Conservation (phyloP, 1,139 yeast genomes). For the Casaregolazyma suthepensis region DNA sequence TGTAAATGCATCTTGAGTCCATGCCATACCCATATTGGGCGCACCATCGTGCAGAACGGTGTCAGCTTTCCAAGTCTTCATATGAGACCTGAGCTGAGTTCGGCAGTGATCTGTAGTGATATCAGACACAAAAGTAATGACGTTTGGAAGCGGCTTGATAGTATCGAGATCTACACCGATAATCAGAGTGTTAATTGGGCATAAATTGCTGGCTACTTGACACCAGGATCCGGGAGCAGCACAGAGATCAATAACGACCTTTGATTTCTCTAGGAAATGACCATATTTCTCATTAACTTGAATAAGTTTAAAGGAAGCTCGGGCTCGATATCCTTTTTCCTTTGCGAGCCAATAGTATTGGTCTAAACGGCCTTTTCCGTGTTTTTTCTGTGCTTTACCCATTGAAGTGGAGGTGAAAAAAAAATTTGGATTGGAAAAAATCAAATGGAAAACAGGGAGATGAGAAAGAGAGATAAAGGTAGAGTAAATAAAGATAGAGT, state of each 20-base stretch:
- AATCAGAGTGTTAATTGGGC: slow-evolving; percentile 88
- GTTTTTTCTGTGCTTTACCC: slow-evolving; percentile 95
- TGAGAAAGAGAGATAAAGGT: neutral
- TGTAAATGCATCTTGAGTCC: slow-evolving; percentile 99
- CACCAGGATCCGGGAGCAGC: slow-evolving; percentile 99
- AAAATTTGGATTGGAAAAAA: slow-evolving; percentile 50
- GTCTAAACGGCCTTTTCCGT: slow-evolving; percentile 98
- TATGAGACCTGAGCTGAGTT: slow-evolving; percentile 84
- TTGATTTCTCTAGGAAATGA: slow-evolving; percentile 90
- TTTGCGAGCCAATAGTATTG: slow-evolving; percentile 93
- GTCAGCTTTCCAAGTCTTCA: slow-evolving; percentile 99
- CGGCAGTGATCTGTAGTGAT: slow-evolving; percentile 98
- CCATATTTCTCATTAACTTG: slow-evolving; percentile 97
- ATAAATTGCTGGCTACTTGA: slow-evolving; percentile 91
- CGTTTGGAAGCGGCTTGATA: slow-evolving; percentile 88
- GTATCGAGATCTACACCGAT: slow-evolving; percentile 98
- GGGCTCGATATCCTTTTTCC: slow-evolving; percentile 97
- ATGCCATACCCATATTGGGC: slow-evolving; percentile 97
- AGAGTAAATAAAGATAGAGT: neutral
- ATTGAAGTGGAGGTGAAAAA: slow-evolving; percentile 31
- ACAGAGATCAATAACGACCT: slow-evolving; percentile 95
- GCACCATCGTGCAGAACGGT: slow-evolving; percentile 99
- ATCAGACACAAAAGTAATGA: slow-evolving; percentile 91
- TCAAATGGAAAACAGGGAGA: neutral
- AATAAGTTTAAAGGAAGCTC: slow-evolving; percentile 93